These are phyloP conservation scores for Citrullus colocynthis DNA, from an alignment of 306 rosid genomes.

Conservation along the genomic window DNA sequence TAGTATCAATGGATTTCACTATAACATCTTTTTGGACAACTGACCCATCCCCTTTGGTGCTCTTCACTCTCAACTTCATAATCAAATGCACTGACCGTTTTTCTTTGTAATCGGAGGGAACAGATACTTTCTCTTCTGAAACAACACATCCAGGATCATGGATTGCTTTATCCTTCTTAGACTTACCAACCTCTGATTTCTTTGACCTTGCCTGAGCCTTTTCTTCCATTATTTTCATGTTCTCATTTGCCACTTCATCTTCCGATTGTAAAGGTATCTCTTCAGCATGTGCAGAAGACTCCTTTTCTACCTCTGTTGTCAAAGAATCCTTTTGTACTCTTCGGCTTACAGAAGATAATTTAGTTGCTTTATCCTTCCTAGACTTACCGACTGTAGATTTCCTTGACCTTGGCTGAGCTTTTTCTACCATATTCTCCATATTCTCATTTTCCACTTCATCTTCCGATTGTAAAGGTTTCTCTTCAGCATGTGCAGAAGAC, in stretches of 20 bases:
- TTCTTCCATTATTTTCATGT: slow-evolving; percentile 1
- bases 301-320: slow-evolving; percentile 23
- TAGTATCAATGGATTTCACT: slow-evolving; percentile 18
- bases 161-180: slow-evolving; percentile 1
- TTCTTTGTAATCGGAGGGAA: slow-evolving; percentile 13
- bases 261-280: slow-evolving; percentile 23
- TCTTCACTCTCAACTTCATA: slow-evolving; percentile 18
- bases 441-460: background rate
- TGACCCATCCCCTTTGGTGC: slow-evolving; percentile 18
- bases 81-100: slow-evolving; percentile 12
- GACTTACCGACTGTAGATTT: background rate
- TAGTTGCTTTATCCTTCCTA: background rate
- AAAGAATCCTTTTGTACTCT: background rate
- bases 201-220: background rate
- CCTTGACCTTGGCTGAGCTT: background rate
- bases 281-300: slow-evolving; percentile 13
- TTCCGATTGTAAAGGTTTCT: slow-evolving; percentile 22
- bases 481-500: slow-evolving; percentile 15
- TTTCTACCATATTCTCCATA: slow-evolving; percentile 1
- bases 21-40: slow-evolving; percentile 14
- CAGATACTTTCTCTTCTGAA: slow-evolving; percentile 1
- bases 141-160: slow-evolving; percentile 18
- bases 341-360: background rate
- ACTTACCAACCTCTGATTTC: background rate
- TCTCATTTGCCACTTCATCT: background rate